Base-by-base conservation (phyloP, 176 grass and related monocot species). In the Zoysia japonica region DNA sequence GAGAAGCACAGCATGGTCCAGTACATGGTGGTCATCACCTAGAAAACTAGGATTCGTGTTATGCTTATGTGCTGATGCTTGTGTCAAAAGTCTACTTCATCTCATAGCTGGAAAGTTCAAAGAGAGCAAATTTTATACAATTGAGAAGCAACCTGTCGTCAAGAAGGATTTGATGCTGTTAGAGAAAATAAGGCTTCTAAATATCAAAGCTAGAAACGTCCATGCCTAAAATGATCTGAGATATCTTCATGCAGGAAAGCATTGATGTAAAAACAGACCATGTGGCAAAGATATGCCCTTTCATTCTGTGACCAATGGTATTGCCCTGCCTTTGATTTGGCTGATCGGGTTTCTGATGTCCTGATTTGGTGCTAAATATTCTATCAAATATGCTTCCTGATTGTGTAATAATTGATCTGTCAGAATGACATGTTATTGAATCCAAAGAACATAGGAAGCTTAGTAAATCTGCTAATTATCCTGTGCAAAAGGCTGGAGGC, bases 121-220 rank as follows among this genome's bases (percentile, higher is more conserved):
- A 78, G 61, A 64, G 71, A 74, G 39, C 47, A 44, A 11, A 78
- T 65, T 72, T 59, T 67, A 57, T 67, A 61, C 61, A 56, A 71
- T 65, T 69, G 62, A 87, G 68, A 80, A 87, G 73, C 61, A 91
- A 76, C 69, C 85, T 78, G 35, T 85, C 74, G 84, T 85, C 47
- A 84, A 81, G 62, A 93, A 91, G 83, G 90, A 88, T 77, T 11
- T 83, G 55, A 42, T 61, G 43, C 43, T 97, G 41, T 85, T 93
- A 60, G 82, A 97, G 74, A 97, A 97, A 78, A 91, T 97, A 78
- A 90, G 83, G 68, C 87, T 65, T 62, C 71, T 91, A 83, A 93
- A 97, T 72, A 89, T 74, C 77, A 97, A 97, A 97, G 84, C 86
- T 84, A 85, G 88, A 76, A 81, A 65, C 49, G 46, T 78, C 65